Evolutionary conservation across 2,329 filamentous ascomycete species (phyloP).

Genomic region (Pseudonectria foliicola): DNA sequence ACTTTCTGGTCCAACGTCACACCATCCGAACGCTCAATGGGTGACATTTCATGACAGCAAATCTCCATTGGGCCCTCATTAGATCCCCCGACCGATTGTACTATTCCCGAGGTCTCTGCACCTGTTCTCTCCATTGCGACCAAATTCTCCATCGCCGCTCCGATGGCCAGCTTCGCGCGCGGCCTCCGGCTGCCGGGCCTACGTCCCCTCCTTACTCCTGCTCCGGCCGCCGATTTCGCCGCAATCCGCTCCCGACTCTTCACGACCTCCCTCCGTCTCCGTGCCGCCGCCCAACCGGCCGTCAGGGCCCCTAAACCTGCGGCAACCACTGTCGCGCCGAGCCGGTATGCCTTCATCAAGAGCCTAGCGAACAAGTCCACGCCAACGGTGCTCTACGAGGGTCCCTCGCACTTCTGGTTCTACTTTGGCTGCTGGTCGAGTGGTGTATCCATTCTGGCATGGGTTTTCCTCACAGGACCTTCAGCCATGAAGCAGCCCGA

Average conservation of each 20-base stretch:
- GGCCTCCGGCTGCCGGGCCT: slow-evolving; percentile 23
- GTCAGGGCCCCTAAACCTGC: slow-evolving; percentile 12
- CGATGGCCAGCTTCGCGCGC: slow-evolving; percentile 27
- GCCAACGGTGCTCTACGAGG: slow-evolving; percentile 56
- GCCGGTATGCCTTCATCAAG: slow-evolving; percentile 41
- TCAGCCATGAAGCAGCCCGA: slow-evolving; percentile 33
- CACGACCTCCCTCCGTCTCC: slow-evolving; percentile 20
- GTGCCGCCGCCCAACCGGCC: slow-evolving; percentile 11
- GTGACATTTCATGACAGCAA: slow-evolving; percentile 5
- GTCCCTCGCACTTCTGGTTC: slow-evolving; percentile 57
- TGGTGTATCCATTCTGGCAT: slow-evolving; percentile 34
- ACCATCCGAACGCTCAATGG: slow-evolving; percentile 3
- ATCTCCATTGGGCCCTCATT: slow-evolving; percentile 2
- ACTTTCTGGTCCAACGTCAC: slow-evolving; percentile 1
- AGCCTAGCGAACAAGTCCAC: slow-evolving; percentile 48
- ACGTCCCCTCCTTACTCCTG: slow-evolving; percentile 14
- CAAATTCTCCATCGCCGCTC: background rate
- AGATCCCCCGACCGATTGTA: too few relatives aligned
- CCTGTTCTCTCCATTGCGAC: background rate
- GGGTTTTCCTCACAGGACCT: slow-evolving; percentile 30
- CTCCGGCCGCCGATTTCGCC: slow-evolving; percentile 15
- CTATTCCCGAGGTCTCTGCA: too few relatives aligned
- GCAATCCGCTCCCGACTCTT: slow-evolving; percentile 22
- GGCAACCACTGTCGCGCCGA: slow-evolving; percentile 16
- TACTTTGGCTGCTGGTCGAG: slow-evolving; percentile 52